phyloP scores from a whole-genome alignment of 805 yeast species.

The Tetrapisispora namnaoensis region DNA sequence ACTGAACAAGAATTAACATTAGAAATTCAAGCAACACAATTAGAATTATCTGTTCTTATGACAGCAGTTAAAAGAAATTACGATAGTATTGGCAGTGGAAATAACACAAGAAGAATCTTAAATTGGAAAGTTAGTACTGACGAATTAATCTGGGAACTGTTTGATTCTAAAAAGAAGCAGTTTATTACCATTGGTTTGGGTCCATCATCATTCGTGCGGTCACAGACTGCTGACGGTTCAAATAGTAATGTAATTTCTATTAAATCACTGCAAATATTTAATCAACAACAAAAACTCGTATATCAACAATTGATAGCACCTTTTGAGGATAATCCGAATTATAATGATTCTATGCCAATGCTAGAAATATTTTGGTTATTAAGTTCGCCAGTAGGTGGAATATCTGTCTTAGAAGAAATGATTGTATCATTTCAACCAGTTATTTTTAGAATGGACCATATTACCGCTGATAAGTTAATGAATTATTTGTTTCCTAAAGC shows the following conservation, averaged over 20 bases:
- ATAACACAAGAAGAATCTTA: slow-evolving; percentile 19
- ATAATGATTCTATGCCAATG: slow-evolving; percentile 28
- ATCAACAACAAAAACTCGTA: slow-evolving; percentile 37
- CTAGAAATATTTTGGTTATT: slow-evolving; percentile 42
- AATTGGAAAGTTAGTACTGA: slow-evolving; percentile 45
- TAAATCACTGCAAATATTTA: slow-evolving; percentile 41
- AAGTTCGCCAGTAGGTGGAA: slow-evolving; percentile 57
- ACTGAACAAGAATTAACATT: slow-evolving; percentile 31
- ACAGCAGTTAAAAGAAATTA: slow-evolving; percentile 33
- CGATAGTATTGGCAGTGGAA: slow-evolving; percentile 20
- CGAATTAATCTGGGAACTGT: slow-evolving; percentile 48
- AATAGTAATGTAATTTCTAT: slow-evolving; percentile 40
- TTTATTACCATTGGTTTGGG: slow-evolving; percentile 47
- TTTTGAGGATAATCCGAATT: slow-evolving; percentile 16
- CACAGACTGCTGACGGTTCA: slow-evolving; percentile 45
- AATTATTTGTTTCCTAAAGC: slow-evolving; percentile 39
- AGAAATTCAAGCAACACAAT: slow-evolving; percentile 28
- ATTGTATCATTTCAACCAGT: slow-evolving; percentile 44
- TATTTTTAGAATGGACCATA: slow-evolving; percentile 46
- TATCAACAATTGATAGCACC: slow-evolving; percentile 48
- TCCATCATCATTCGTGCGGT: slow-evolving; percentile 36
- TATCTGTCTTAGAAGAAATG: slow-evolving; percentile 43
- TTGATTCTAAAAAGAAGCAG: slow-evolving; percentile 38
- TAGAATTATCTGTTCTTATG: slow-evolving; percentile 36
- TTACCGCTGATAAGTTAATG: slow-evolving; percentile 41